phyloP scores from a whole-genome alignment of 192 early-diverging fungal species.

The Backusella parvicylindrica region DNA sequence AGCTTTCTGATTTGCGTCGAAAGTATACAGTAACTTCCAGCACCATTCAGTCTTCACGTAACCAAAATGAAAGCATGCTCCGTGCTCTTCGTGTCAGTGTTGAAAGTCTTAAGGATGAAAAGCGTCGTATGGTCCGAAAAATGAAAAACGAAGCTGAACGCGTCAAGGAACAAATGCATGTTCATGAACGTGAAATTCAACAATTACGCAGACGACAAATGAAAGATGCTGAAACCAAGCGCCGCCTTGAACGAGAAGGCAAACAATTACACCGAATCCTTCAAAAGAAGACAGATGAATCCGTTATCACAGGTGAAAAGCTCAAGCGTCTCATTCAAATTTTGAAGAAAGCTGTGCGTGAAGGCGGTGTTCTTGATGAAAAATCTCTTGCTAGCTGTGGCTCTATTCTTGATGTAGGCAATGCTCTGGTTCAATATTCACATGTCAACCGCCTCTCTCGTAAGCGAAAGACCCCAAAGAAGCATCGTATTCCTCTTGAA shows the following conservation, averaged over 20 bases:
- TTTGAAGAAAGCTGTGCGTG: slow-evolving; percentile 38
- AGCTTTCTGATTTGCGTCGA: slow-evolving; percentile 46
- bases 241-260: slow-evolving; percentile 45
- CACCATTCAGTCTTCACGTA: slow-evolving; percentile 43
- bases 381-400: slow-evolving; percentile 20
- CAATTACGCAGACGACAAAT: slow-evolving; percentile 50
- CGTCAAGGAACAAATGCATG: slow-evolving; percentile 53
- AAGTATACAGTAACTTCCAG: slow-evolving; percentile 53
- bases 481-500: background rate
- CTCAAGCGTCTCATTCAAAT: slow-evolving; percentile 43
- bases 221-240: slow-evolving; percentile 40
- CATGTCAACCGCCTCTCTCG: slow-evolving; percentile 7
- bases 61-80: slow-evolving; percentile 55
- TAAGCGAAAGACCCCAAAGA: background rate
- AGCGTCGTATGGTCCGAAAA: slow-evolving; percentile 67
- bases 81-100: slow-evolving; percentile 64
- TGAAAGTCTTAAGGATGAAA: slow-evolving; percentile 68
- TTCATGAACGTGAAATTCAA: slow-evolving; percentile 55
- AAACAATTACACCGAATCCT: slow-evolving; percentile 49
- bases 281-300: slow-evolving; percentile 55
- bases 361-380: slow-evolving; percentile 27
- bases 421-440: slow-evolving; percentile 19
- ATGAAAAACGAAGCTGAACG: slow-evolving; percentile 66
- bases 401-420: slow-evolving; percentile 19
- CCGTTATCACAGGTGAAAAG: slow-evolving; percentile 31